Evolutionary conservation across 2,329 filamentous ascomycete genomes (phyloP).

Genomic region (Fusarium neocosmosporiellum): DNA sequence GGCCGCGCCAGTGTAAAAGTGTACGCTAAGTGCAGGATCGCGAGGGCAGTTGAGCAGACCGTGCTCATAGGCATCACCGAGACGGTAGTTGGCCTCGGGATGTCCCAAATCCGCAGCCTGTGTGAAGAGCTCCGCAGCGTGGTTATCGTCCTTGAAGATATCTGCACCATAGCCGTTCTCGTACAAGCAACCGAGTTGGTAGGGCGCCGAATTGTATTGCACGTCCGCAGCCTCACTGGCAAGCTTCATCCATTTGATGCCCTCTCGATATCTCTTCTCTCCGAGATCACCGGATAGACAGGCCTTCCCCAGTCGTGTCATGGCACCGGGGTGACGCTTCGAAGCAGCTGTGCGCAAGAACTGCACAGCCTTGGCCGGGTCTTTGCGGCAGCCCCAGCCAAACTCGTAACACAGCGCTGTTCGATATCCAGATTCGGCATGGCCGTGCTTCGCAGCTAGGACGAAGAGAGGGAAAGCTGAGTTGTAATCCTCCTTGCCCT

Average conservation of each 20-base stretch:
- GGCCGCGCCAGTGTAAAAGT: conserved; percentile 96
- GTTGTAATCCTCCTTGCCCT: conserved; percentile 91
- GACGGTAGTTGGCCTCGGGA: conserved; percentile 82
- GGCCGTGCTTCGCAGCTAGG: conserved; percentile 94
- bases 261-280: conserved; percentile 86
- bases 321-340: conserved; percentile 94
- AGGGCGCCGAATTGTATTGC: conserved; percentile 94
- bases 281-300: conserved; percentile 92
- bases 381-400: conserved; percentile 93
- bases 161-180: conserved; percentile 95
- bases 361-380: conserved; percentile 91
- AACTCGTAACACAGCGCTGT: conserved; percentile 97
- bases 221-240: conserved; percentile 88
- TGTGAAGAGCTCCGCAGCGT: conserved; percentile 93
- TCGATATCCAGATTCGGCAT: conserved; percentile 95
- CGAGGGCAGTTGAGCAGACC: conserved; percentile 87
- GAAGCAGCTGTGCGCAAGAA: conserved; percentile 91
- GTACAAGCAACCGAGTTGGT: conserved; percentile 88
- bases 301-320: conserved; percentile 90
- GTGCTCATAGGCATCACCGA: conserved; percentile 98
- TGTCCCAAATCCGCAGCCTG: conserved; percentile 94
- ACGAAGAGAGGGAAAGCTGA: conserved; percentile 93
- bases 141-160: conserved; percentile 88
- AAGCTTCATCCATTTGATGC: conserved; percentile 95
- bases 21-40: conserved; percentile 92